These are phyloP conservation scores for Suhomyces panamericanus DNA, from an alignment of 1,139 yeast genomes.

Conservation along the genomic window DNA sequence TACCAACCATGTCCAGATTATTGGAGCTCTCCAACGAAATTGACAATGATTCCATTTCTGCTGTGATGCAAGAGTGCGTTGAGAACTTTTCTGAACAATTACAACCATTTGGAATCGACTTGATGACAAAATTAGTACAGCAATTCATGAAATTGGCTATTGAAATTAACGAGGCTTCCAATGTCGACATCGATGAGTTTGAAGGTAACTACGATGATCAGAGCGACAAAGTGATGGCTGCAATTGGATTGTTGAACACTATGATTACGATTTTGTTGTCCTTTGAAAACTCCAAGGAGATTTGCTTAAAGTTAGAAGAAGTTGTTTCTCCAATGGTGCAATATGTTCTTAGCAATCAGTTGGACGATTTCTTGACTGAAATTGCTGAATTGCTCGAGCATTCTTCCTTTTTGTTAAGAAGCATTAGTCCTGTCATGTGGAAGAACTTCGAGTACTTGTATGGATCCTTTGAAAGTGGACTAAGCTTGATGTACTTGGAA, in stretches of 20 bases:
- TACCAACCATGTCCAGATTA: conserved; percentile 80
- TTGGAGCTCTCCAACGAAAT: conserved; percentile 75
- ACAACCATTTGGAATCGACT: conserved; percentile 89
- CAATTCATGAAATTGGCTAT: conserved; percentile 75
- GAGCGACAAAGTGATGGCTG: conserved; percentile 84
- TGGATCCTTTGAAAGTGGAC: conserved; percentile 53
- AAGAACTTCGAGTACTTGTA: conserved; percentile 58
- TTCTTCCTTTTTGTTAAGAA: conserved; percentile 72
- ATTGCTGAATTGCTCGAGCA: conserved; percentile 83
- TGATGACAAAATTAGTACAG: conserved; percentile 75
- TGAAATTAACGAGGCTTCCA: conserved; percentile 66
- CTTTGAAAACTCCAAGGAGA: conserved; percentile 75
- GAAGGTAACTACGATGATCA: conserved; percentile 47
- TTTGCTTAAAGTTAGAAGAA: conserved; percentile 67
- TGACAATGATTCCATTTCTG: conserved; percentile 84
- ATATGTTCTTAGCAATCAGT: conserved; percentile 58
- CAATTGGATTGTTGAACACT: conserved; percentile 82
- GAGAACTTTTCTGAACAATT: conserved; percentile 84
- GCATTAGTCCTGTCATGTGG: conserved; percentile 79
- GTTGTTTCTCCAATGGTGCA: conserved; percentile 73
- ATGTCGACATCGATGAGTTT: conserved; percentile 44
- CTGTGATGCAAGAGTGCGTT: conserved; percentile 94
- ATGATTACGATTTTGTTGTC: conserved; percentile 84
- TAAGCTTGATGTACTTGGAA: conserved; percentile 64
- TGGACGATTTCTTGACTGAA: conserved; percentile 83